Conservation (phyloP, 768 basidiomycete genomes). For the Rickenella mellea region DNA sequence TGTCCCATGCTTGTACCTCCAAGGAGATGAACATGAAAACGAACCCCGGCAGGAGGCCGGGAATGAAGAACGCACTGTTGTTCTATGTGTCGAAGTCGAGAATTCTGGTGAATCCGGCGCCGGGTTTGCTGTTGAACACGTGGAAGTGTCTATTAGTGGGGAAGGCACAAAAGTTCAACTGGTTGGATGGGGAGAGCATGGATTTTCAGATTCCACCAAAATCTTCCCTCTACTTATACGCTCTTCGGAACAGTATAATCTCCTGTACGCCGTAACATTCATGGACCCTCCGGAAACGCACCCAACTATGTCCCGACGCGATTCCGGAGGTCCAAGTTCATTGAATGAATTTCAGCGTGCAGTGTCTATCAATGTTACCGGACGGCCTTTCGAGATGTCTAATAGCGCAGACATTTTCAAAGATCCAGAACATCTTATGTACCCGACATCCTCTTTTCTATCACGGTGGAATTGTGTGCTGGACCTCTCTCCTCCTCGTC, state of each 20-base stretch:
- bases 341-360: conserved; percentile 55
- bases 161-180: conserved; percentile 40
- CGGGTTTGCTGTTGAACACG: conserved; percentile 67
- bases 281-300: conserved; percentile 52
- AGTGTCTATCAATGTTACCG: conserved; percentile 72
- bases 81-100: conserved; percentile 88
- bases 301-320: conserved; percentile 7
- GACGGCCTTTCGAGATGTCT: conserved; percentile 45
- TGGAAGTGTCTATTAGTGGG: conserved; percentile 70
- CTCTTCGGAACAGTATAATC: conserved; percentile 73
- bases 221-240: conserved; percentile 69
- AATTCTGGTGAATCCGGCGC: conserved; percentile 60
- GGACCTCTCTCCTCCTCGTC: conserved; percentile 46
- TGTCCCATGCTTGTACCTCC: conserved; percentile 73
- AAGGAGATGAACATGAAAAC: conserved; percentile 24
- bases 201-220: conserved; percentile 22
- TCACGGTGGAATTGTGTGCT: conserved; percentile 89
- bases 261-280: conserved; percentile 85
- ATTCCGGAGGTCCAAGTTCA: conserved; percentile 22
- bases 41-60: conserved; percentile 44
- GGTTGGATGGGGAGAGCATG: conserved; percentile 38
- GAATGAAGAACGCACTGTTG: conserved; percentile 74
- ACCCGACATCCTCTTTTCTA: conserved; percentile 67
- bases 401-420: not conserved
- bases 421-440: conserved; percentile 19